Conservation (phyloP, 176 grass and related monocot genomes). For the Luzula sylvatica region DNA sequence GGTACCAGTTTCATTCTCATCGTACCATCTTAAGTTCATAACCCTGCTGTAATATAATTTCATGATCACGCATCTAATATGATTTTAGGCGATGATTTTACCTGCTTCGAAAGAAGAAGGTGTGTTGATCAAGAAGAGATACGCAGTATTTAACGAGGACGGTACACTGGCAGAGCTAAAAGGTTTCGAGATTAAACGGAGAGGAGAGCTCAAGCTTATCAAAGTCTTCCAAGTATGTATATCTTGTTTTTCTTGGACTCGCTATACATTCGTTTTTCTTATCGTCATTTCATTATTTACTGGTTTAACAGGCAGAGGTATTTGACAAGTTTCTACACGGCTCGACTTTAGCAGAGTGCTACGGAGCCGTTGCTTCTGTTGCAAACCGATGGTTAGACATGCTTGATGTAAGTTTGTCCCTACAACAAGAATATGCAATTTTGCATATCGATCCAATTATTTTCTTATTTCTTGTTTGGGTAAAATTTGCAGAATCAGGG, state of each 20-base stretch:
- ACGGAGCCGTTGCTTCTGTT: slow-evolving; percentile 93
- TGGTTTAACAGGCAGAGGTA: slow-evolving; percentile 68
- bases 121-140: slow-evolving; percentile 92
- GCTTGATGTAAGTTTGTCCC: slow-evolving; percentile 52
- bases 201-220: slow-evolving; percentile 98
- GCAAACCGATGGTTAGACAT: slow-evolving; percentile 93
- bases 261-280: background rate
- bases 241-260: too few relatives aligned
- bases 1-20: slow-evolving; percentile 36
- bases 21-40: too few relatives aligned
- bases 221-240: slow-evolving; percentile 97
- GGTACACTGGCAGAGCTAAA: slow-evolving; percentile 94
- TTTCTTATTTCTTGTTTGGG: slow-evolving; percentile 16
- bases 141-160: slow-evolving; percentile 99
- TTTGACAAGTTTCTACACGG: slow-evolving; percentile 99
- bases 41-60: slow-evolving; percentile 14
- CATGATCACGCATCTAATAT: slow-evolving; percentile 1
- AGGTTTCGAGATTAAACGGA: slow-evolving; percentile 98
- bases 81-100: slow-evolving; percentile 80
- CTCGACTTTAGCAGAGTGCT: slow-evolving; percentile 91
- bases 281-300: slow-evolving; percentile 15
- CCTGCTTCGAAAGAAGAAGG: slow-evolving; percentile 99
- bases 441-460: too few relatives aligned
- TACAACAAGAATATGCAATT: too few relatives aligned
- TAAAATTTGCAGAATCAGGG: slow-evolving; percentile 90